These are phyloP conservation scores for Hyphodiscus sp. DNA, from an alignment of 2,329 filamentous ascomycete genomes.

Conservation along the genomic window DNA sequence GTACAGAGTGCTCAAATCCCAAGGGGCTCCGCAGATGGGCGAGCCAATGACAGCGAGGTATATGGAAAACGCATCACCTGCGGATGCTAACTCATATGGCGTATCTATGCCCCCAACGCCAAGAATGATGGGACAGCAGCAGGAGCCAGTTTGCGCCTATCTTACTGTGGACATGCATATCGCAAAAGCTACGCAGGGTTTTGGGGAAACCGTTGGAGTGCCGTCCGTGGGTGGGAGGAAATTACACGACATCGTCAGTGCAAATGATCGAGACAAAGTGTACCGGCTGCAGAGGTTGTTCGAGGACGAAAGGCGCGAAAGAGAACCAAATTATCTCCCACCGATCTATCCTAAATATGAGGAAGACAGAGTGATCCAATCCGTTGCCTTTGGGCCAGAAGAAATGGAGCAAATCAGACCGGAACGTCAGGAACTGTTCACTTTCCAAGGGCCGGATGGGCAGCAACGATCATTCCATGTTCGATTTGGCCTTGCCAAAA, in stretches of 20 bases:
- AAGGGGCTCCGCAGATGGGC: conserved; percentile 34
- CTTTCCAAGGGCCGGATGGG: conserved; percentile 46
- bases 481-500: conserved; percentile 51
- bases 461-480: conserved; percentile 44
- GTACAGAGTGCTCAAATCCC: conserved; percentile 50
- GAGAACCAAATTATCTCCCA: conserved; percentile 55
- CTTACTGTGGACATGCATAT: conserved; percentile 53
- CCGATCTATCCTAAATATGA: conserved; percentile 52
- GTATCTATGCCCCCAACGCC: conserved; percentile 16
- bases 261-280: conserved; percentile 47
- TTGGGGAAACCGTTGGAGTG: conserved; percentile 48
- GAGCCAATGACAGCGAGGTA: conserved; percentile 44
- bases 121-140: conserved; percentile 29
- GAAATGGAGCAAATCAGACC: conserved; percentile 46
- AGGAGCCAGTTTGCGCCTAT: conserved; percentile 49
- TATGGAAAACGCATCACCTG: conserved; percentile 42
- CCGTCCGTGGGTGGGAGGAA: conserved; percentile 41
- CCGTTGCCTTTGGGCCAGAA: conserved; percentile 46
- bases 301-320: conserved; percentile 47
- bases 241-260: conserved; percentile 47
- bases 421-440: conserved; percentile 48
- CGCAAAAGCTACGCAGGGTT: conserved; percentile 48
- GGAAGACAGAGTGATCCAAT: conserved; percentile 48
- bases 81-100: conserved; percentile 46
- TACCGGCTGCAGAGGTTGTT: conserved; percentile 44